Percentiles rank a stretch among this genome's conserved stretches.
Evolutionary conservation across 2,329 filamentous ascomycete species (phyloP).

Genomic region (Aspergillus felis): DNA sequence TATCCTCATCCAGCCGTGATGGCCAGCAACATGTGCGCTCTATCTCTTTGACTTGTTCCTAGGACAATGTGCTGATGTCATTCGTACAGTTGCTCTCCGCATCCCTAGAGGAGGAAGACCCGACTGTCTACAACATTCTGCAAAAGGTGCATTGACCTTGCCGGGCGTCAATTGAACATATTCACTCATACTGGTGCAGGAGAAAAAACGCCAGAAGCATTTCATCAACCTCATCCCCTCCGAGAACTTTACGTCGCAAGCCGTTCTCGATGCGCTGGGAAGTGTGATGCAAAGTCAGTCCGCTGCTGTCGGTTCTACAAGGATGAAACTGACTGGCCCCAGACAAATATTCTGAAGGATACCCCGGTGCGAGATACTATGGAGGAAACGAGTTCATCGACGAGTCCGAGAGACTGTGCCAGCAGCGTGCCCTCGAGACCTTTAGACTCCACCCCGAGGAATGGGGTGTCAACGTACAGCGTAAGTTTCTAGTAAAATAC

Average conservation of each 20-base stretch:
- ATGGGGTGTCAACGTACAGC: slow-evolving; percentile 96
- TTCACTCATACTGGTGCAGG: slow-evolving; percentile 50
- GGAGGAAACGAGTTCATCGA: slow-evolving; percentile 97
- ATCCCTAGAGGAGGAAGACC: slow-evolving; percentile 78
- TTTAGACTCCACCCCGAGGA: slow-evolving; percentile 79
- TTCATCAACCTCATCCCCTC: slow-evolving; percentile 97
- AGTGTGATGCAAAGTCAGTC: slow-evolving; percentile 88
- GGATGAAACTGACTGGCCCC: slow-evolving; percentile 25
- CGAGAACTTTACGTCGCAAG: slow-evolving; percentile 92
- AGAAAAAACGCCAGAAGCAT: slow-evolving; percentile 94
- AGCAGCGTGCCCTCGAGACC: slow-evolving; percentile 81
- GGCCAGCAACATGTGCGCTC: slow-evolving; percentile 39
- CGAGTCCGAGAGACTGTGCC: slow-evolving; percentile 81
- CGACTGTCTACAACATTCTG: slow-evolving; percentile 81
- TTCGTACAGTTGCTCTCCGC: slow-evolving; percentile 67
- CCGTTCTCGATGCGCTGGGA: slow-evolving; percentile 83
- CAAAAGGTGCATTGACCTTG: slow-evolving; percentile 64
- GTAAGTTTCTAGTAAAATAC: slow-evolving; percentile 45
- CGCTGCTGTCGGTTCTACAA: neutral
- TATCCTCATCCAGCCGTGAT: slow-evolving; percentile 37
- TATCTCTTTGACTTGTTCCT: neutral
- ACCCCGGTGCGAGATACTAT: slow-evolving; percentile 93
- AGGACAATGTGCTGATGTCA: slow-evolving; percentile 5
- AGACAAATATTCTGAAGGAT: slow-evolving; percentile 99
- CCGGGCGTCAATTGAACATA: neutral